phyloP scores from a whole-genome alignment of 495 filamentous ascomycete genomes.

The Beverwykella pulmonaria region DNA sequence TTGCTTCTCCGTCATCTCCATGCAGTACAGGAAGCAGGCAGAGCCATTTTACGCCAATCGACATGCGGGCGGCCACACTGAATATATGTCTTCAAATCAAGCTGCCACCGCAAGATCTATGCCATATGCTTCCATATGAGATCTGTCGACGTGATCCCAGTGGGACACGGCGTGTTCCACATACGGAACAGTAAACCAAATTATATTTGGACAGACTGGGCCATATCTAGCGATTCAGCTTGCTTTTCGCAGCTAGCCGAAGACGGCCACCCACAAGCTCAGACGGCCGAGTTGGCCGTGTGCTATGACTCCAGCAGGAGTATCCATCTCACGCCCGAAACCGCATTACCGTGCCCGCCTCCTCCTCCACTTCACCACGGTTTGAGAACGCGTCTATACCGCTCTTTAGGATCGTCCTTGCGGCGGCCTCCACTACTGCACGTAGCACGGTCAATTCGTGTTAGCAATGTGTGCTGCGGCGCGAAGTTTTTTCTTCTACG shows the following conservation, averaged over 20 bases:
- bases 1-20: neutral
- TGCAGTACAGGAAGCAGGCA: slow-evolving; percentile 18
- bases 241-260: neutral
- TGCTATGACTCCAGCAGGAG: neutral
- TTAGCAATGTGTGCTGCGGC: slow-evolving; percentile 26
- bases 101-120: neutral
- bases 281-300: neutral
- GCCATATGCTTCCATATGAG: neutral
- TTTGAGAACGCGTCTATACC: slow-evolving; percentile 34
- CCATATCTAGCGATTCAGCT: neutral
- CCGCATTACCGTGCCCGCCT: slow-evolving; percentile 1
- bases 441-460: neutral
- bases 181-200: neutral
- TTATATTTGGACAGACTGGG: neutral
- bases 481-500: slow-evolving; percentile 20
- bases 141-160: neutral
- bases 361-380: slow-evolving; percentile 7
- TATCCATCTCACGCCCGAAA: slow-evolving; percentile 11
- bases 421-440: neutral
- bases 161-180: neutral
- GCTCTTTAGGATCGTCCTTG: slow-evolving; percentile 5
- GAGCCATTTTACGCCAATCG: neutral
- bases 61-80: slow-evolving; percentile 16
- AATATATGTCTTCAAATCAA: slow-evolving; percentile 21
- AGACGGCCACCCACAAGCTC: neutral